Base-by-base conservation (phyloP, 169 alveolate species). In the Neospora caninum region DNA sequence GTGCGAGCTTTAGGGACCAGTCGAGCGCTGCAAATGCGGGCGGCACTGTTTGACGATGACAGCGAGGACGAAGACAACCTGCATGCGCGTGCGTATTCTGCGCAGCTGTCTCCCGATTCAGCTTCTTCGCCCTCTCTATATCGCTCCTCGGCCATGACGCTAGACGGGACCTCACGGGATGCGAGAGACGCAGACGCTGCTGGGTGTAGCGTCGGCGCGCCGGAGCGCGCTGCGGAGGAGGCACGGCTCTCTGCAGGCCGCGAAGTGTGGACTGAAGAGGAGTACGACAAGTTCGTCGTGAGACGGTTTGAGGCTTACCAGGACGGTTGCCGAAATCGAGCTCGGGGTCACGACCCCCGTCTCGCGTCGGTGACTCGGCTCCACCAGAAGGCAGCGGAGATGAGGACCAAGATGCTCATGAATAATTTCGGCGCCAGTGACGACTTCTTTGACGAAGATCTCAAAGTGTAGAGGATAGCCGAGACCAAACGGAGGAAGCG, bases 1-100 rank as follows among this genome's bases (percentile, higher is more conserved):
- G 22, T 13, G 13, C 58, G 58, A 49, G 58, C 22, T 49, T 4
- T 13, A 49, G 58, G 58, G 22, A 49, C 58, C 86, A n/a, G 45
- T n/a, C 86, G 49, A 43, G 86, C 86, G 39, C 45, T 78, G 45
- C 86, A 78, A 42, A 82, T 82, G 89, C 89, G 89, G 34, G 89
- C 89, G 31, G 29, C 58, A 1, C 89, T 82, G n/a, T 82, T 82
- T 49, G 69, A 13, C 20, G 89, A 82, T 29, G 67, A 38, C 67
- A 25, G 38, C 38, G 41, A 36, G 20, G 89, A 82, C n/a, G 89
- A 82, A 43, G 89, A 43, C 58, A 13, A 73, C 39, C 73, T 78
- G 18, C 86, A 13, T 18, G 22, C 58, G 58, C 13, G 58, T 4
- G 22, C 58, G 13, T 13, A 49, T 13, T 49, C 58, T 7, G 58